Conservation (phyloP, 2,329 filamentous ascomycete genomes). For the Cercospora zeina region DNA sequence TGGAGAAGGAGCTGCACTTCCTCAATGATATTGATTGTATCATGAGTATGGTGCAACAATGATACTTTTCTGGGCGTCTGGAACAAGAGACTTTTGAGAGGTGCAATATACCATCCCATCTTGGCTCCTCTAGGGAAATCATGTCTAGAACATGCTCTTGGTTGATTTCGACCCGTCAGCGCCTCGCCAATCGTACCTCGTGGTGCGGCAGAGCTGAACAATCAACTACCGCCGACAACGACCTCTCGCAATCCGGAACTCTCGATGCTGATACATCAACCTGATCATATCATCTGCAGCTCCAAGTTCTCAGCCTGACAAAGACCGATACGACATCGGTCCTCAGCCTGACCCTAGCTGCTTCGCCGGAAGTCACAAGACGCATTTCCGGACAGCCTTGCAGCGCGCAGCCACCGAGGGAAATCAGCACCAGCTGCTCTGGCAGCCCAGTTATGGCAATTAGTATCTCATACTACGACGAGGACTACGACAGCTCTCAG, state of each 20-base stretch:
- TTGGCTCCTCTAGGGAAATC: not conserved
- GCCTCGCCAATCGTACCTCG: not conserved
- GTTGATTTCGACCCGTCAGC: not conserved
- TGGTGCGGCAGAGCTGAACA: not conserved
- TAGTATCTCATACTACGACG: no score
- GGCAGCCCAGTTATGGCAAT: not conserved
- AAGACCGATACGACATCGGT: not conserved
- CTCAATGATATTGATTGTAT: constrained; percentile 44
- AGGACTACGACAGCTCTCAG: not conserved
- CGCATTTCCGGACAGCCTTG: no score
- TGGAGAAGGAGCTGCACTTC: constrained; percentile 48
- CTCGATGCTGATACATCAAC: not conserved
- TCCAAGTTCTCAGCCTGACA: not conserved
- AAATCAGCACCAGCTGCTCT: not conserved
- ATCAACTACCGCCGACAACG: not conserved
- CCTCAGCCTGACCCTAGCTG: not conserved
- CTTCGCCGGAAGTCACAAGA: not conserved
- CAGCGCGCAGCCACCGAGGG: no score
- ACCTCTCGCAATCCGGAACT: not conserved
- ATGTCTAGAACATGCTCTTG: not conserved
- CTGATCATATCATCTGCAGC: not conserved
- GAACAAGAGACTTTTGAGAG: no score
- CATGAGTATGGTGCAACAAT: no score
- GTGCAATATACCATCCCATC: not conserved
- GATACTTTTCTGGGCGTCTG: not conserved